Evolutionary conservation across 768 basidiomycete genomes (phyloP).

Genomic region (Imleria badia): DNA sequence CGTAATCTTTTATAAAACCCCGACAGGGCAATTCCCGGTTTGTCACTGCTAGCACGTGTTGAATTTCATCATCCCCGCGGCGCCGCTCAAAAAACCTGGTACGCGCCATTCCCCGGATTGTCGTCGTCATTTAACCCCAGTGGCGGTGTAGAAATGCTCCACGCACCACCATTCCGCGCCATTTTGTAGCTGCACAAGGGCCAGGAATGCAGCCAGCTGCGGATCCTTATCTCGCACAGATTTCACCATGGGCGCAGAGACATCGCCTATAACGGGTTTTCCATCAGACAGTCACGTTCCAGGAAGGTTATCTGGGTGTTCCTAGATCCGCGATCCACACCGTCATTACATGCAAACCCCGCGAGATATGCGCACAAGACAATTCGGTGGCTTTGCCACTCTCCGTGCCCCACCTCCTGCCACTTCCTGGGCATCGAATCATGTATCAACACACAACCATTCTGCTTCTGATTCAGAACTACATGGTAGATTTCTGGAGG

Average conservation of each 20-base stretch:
- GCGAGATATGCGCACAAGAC: slow-evolving; percentile 1
- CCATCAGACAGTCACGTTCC: slow-evolving; percentile 4
- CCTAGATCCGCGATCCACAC: slow-evolving; percentile 19
- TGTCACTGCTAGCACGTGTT: slow-evolving; percentile 20
- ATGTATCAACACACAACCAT: neutral
- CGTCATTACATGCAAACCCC: neutral
- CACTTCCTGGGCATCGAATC: no score
- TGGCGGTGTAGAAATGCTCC: neutral
- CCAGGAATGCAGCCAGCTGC: neutral
- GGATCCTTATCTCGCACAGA: neutral
- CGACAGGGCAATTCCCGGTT: slow-evolving; percentile 28
- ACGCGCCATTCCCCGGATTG: slow-evolving; percentile 14
- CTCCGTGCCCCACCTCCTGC: neutral
- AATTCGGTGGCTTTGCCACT: neutral
- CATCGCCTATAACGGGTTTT: neutral
- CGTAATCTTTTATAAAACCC: slow-evolving; percentile 24
- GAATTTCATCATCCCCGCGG: slow-evolving; percentile 16
- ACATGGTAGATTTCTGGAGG: neutral
- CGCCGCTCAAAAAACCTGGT: slow-evolving; percentile 12
- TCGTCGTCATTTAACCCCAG: neutral
- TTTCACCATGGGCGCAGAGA: slow-evolving; percentile 12
- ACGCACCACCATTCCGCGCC: no score
- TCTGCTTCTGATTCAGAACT: neutral
- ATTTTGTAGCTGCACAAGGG: no score
- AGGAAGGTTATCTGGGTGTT: slow-evolving; percentile 22